Base-by-base conservation (phyloP, 768 basidiomycete species). In the Filobasidium floriforme region DNA sequence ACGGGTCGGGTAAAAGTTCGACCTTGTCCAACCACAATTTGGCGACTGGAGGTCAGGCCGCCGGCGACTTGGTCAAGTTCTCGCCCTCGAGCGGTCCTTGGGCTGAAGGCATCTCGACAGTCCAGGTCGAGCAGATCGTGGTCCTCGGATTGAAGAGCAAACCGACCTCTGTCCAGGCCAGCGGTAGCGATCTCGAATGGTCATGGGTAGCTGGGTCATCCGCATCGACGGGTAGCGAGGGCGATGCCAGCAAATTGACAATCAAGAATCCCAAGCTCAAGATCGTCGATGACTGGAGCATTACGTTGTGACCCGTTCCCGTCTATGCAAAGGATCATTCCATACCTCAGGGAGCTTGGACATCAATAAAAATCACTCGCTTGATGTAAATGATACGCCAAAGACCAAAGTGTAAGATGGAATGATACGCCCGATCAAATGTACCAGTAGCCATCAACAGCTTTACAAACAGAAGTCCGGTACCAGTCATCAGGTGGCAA, bases 71-170 rank as follows among this genome's bases (percentile, higher is more conserved):
- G 9, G 64, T 63, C 44, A 76, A 71, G 26, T 89, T 86, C 73
- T 77, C 85, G 67, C 77, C 82, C 4, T 64, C 69, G 40, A 66
- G 68, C 12, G 96, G 96, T 76, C 80, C 77, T 22, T 97, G 86
- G 80, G 89, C 87, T 62, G 80, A 82, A 78, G 83, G 76, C 63
- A 81, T 96, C 41, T 81, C 74, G 52, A 81, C 82, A 49, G 91
- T 97, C 65, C 81, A 87, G 59, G 86, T 97, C 19, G 92, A 94
- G 79, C 85, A 86, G 78, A 75, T 98, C 26, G 82, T 93, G 52
- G 81, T 97, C 3, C 77, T 91, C 5, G 94, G 94, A 1, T 78
- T 96, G 66, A 74, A 78, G 22, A 73, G 66, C 37, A 85, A 84
- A 76, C 93, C 93, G 2, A 80, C 75, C 55, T 82, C 80, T 57